These are phyloP conservation scores for Vickermania ingenoplastis DNA, from an alignment of 208 protist species.

Conservation along the genomic window DNA sequence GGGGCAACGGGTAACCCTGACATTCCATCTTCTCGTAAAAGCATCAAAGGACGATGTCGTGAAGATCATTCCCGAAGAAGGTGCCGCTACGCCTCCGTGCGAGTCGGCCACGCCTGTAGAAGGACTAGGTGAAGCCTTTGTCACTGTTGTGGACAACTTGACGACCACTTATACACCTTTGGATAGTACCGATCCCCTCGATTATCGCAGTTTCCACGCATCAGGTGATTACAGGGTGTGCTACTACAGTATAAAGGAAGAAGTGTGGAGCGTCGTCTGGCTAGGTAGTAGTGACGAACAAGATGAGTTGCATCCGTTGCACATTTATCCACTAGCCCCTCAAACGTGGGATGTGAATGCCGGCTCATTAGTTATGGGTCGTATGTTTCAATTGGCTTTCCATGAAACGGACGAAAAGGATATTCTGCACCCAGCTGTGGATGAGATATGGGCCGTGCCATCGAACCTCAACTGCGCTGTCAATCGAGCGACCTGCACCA, in stretches of 20 bases:
- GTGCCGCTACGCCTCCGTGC: constrained; percentile 25
- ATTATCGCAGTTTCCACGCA: constrained; percentile 71
- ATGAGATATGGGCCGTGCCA: constrained; percentile 62
- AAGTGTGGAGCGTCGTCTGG: constrained; percentile 44
- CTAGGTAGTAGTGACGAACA: constrained; percentile 39
- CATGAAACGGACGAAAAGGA: constrained; percentile 21
- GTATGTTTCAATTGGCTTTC: constrained; percentile 52
- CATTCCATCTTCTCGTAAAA: constrained; percentile 43
- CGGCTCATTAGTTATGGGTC: constrained; percentile 33
- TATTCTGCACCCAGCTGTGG: constrained; percentile 21
- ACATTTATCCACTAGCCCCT: constrained; percentile 7
- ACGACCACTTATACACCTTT: constrained; percentile 38
- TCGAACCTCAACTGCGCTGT: constrained; percentile 43
- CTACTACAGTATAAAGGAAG: constrained; percentile 68
- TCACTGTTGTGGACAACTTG: constrained; percentile 27
- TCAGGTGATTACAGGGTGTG: constrained; percentile 57
- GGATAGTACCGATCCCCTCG: constrained; percentile 55
- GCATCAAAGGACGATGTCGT: constrained; percentile 41
- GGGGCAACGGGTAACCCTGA: constrained; percentile 77
- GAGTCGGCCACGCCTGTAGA: constrained; percentile 21
- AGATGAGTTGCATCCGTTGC: neutral
- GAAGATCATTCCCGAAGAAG: constrained; percentile 23
- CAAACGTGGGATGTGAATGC: constrained; percentile 3
- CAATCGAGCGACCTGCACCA: constrained; percentile 20
- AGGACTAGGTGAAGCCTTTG: constrained; percentile 27